phyloP scores from a whole-genome alignment of 1,284 basidiomycete genomes.

The Erythrobasidium hasegawianum region DNA sequence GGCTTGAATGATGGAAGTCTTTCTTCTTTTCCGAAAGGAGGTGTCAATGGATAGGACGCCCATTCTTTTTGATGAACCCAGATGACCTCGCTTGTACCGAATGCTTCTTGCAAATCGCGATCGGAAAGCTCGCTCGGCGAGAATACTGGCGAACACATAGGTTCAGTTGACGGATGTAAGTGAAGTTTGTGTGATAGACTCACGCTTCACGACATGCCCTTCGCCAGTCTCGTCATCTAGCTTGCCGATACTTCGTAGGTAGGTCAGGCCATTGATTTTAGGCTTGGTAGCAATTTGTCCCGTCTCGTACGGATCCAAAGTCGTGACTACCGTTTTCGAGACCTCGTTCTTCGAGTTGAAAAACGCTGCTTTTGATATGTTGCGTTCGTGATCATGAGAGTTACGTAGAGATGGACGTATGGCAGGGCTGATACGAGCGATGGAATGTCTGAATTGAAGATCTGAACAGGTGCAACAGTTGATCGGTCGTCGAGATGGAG shows the following conservation, averaged over 20 bases:
- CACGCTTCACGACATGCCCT: conserved; percentile 36
- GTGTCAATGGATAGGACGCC: too few species aligned
- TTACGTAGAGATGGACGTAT: conserved; percentile 83
- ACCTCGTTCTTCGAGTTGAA: conserved; percentile 63
- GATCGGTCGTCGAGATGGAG: too few species aligned
- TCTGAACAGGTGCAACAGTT: too few species aligned
- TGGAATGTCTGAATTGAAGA: conserved; percentile 40
- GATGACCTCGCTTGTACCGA: too few species aligned
- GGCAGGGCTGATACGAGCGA: conserved; percentile 61
- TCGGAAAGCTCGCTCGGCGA: too few species aligned
- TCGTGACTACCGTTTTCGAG: conserved; percentile 71
- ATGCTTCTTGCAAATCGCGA: too few species aligned
- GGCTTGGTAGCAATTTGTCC: conserved; percentile 55
- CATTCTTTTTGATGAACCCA: too few species aligned
- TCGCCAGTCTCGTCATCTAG: conserved; percentile 37
- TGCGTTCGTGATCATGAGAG: conserved; percentile 76
- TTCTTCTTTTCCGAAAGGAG: too few species aligned
- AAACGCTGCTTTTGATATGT: conserved; percentile 62
- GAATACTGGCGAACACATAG: too few species aligned
- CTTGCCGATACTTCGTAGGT: conserved; percentile 61
- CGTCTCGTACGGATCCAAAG: conserved; percentile 55
- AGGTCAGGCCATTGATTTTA: conserved; percentile 85
- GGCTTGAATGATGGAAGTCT: too few species aligned
- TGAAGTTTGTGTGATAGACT: too few species aligned
- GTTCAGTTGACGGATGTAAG: too few species aligned